Conservation (phyloP, 2,329 filamentous ascomycete species). For the Ophiostoma ulmi region DNA sequence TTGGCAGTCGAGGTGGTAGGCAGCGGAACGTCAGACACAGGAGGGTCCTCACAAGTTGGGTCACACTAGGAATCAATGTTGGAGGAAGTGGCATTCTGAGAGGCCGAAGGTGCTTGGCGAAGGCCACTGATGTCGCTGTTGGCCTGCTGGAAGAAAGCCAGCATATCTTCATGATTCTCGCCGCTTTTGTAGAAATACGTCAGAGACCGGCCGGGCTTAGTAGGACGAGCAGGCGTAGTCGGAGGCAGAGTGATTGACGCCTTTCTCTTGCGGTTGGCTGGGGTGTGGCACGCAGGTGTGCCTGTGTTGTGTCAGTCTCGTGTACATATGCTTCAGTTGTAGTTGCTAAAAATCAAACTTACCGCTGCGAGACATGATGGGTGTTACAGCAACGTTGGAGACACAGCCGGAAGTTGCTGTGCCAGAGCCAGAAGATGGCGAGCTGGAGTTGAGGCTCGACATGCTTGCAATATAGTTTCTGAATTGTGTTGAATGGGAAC, state of each 20-base stretch:
- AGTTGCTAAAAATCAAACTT: neutral
- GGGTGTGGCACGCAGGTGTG: neutral
- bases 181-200: neutral
- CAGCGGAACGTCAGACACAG: neutral
- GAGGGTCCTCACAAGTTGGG: neutral
- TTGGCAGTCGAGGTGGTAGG: neutral
- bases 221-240: neutral
- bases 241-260: neutral
- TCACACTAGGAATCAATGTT: slow-evolving; percentile 19
- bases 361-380: neutral
- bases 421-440: neutral
- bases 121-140: neutral
- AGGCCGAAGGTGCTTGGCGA: neutral
- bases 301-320: neutral
- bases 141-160: neutral
- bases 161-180: neutral
- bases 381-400: neutral
- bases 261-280: slow-evolving; percentile 9
- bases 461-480: neutral
- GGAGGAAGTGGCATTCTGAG: neutral
- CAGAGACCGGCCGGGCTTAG: neutral
- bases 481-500: neutral
- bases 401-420: neutral
- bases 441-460: slow-evolving; percentile 5
- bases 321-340: neutral